phyloP scores from a whole-genome alignment of 2,329 filamentous ascomycete species.

The Aspergillus floridensis region DNA sequence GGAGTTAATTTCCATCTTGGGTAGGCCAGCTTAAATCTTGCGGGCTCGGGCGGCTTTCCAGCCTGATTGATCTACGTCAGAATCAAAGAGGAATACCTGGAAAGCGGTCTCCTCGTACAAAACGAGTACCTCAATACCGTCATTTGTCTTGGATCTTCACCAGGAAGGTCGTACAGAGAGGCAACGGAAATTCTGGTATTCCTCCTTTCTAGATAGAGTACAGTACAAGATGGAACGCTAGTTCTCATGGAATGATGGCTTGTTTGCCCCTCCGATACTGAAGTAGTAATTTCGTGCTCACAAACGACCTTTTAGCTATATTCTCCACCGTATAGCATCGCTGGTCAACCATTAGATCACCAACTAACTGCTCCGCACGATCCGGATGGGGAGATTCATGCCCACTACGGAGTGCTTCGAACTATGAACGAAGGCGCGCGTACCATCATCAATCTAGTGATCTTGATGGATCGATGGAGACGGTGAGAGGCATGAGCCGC shows the following conservation, averaged over 20 bases:
- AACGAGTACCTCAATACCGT: not conserved
- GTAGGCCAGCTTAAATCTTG: not conserved
- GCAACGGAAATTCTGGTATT: not conserved
- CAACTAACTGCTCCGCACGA: slow-evolving; percentile 2
- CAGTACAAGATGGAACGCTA: not conserved
- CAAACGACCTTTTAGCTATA: not conserved
- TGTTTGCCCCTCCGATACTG: not conserved
- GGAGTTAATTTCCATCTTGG: slow-evolving; percentile 5
- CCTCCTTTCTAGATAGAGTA: not conserved
- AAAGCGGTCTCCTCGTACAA: not conserved
- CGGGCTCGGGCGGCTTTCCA: not conserved
- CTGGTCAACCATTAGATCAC: not conserved
- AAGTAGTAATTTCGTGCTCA: not conserved
- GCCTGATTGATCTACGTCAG: slow-evolving; percentile 8
- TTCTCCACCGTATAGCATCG: not conserved
- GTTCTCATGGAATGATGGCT: not conserved
- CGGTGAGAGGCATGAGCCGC: slow-evolving; percentile 1
- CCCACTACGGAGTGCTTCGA: not conserved
- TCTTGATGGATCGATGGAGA: slow-evolving; percentile 3
- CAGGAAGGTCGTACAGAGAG: not conserved
- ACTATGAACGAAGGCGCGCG: not conserved
- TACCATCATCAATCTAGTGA: not conserved
- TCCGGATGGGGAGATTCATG: not conserved
- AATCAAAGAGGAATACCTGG: not conserved
- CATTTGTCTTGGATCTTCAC: not conserved